phyloP scores from a whole-genome alignment of 1,284 basidiomycete species.

The Baeospora myosura region DNA sequence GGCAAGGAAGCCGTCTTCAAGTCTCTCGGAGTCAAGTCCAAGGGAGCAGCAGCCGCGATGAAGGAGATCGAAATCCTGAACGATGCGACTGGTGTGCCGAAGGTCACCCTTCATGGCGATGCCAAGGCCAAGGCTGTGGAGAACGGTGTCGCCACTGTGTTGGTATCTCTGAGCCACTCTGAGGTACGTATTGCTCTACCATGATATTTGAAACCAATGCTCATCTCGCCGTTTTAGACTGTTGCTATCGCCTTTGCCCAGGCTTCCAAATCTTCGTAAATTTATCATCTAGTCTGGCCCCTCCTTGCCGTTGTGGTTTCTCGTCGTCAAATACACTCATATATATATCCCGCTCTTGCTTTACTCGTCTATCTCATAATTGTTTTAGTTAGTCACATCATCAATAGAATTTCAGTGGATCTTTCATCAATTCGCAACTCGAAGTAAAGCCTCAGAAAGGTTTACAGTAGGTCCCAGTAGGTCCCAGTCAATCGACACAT shows the following conservation, averaged over 20 bases:
- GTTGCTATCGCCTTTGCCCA: constrained; percentile 80
- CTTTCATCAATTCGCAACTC: no score
- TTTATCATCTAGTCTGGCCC: background rate
- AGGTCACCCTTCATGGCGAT: constrained; percentile 77
- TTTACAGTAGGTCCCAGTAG: no score
- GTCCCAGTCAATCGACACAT: no score
- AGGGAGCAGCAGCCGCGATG: constrained; percentile 89
- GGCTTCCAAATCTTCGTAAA: constrained; percentile 29
- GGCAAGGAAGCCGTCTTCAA: constrained; percentile 99
- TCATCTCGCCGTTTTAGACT: constrained; percentile 35
- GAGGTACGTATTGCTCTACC: constrained; percentile 46
- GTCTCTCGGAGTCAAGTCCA: constrained; percentile 84
- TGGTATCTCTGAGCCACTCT: constrained; percentile 88
- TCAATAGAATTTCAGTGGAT: no score
- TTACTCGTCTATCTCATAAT: no score
- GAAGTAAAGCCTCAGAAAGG: no score
- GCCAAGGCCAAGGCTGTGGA: constrained; percentile 67
- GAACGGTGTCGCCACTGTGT: constrained; percentile 70
- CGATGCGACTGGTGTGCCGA: constrained; percentile 60
- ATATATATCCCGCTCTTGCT: no score
- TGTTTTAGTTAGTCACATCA: no score
- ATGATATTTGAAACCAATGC: constrained; percentile 10
- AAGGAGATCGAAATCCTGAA: constrained; percentile 95
- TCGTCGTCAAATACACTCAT: no score
- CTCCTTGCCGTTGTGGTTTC: no score